Conservation (phyloP, 169 alveolate genomes). For the Plasmodium berghei region DNA sequence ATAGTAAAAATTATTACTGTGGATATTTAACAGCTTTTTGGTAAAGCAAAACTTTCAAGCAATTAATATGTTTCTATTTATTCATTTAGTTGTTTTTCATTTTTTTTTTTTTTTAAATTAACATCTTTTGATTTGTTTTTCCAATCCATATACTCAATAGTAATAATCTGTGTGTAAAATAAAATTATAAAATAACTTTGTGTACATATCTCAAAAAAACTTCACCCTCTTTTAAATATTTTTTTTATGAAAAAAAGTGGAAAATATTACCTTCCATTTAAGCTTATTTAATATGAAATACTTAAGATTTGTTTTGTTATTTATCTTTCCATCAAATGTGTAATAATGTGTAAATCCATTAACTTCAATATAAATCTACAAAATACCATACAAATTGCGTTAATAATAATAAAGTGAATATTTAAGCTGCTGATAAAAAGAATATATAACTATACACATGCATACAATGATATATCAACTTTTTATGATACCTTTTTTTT, state of each 20-base stretch:
- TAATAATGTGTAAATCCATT: conserved; percentile 74
- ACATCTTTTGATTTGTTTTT: conserved; percentile 74
- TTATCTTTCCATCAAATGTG: conserved; percentile 42
- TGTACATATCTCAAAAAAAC: neutral
- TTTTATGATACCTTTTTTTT: conserved; percentile 25
- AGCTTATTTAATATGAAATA: conserved; percentile 47
- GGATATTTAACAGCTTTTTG: too few species aligned
- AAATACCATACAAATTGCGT: neutral
- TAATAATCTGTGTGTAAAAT: conserved; percentile 23
- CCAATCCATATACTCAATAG: conserved; percentile 70
- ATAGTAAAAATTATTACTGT: neutral
- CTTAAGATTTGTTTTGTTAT: conserved; percentile 35
- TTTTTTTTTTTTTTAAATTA: conserved; percentile 10
- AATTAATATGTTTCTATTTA: neutral
- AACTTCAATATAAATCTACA: conserved; percentile 56
- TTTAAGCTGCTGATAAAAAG: neutral
- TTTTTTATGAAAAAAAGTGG: neutral
- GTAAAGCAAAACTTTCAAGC: neutral
- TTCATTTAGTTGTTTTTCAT: conserved; percentile 11
- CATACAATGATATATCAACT: neutral
- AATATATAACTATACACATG: neutral
- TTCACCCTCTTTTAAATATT: too few species aligned
- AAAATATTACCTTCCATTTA: conserved; percentile 52
- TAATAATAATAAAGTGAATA: neutral
- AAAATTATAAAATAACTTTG: neutral